Evolutionary conservation across 2,329 filamentous ascomycete species (phyloP).

Genomic region (Epichloe hybrida): DNA sequence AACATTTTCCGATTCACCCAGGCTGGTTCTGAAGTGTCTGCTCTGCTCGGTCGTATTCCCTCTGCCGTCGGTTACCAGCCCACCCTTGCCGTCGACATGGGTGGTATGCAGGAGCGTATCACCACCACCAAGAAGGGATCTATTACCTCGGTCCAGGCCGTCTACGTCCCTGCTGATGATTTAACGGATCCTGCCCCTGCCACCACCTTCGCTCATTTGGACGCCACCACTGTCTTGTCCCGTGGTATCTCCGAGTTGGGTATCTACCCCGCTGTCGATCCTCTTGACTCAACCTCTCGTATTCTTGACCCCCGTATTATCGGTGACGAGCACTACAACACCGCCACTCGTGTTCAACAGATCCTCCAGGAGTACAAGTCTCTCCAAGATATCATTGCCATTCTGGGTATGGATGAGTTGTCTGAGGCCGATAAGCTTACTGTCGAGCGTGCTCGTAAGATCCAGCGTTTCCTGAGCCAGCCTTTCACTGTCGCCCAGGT

Average conservation of each 20-base stretch:
- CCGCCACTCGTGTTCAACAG: slow-evolving; percentile 90
- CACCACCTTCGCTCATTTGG: slow-evolving; percentile 99
- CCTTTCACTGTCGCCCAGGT: slow-evolving; percentile 83
- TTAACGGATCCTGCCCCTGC: slow-evolving; percentile 99
- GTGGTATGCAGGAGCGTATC: slow-evolving; percentile 99
- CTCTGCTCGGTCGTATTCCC: slow-evolving; percentile 96
- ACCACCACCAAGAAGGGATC: slow-evolving; percentile 99
- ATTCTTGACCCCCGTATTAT: slow-evolving; percentile 99
- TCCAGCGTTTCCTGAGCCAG: slow-evolving; percentile 99
- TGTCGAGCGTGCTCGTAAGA: slow-evolving; percentile 99
- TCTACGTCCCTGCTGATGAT: slow-evolving; percentile 99
- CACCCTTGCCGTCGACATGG: slow-evolving; percentile 97
- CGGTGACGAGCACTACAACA: slow-evolving; percentile 94
- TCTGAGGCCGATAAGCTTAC: slow-evolving; percentile 99
- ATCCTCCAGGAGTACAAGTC: slow-evolving; percentile 99
- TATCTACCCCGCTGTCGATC: slow-evolving; percentile 99
- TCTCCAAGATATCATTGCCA: slow-evolving; percentile 99
- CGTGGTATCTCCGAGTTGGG: slow-evolving; percentile 99
- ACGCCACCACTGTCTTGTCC: slow-evolving; percentile 99
- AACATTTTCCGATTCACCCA: slow-evolving; percentile 99
- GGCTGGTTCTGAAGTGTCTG: slow-evolving; percentile 99
- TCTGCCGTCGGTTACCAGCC: slow-evolving; percentile 99
- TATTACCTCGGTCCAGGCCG: slow-evolving; percentile 99
- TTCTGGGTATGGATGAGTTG: slow-evolving; percentile 99
- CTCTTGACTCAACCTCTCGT: slow-evolving; percentile 98